A percentile compares a stretch with the other conserved stretches of the same genome.
phyloP scores from a whole-genome alignment of 1,284 basidiomycete genomes.

The Neotropicomus parvogracilis region DNA sequence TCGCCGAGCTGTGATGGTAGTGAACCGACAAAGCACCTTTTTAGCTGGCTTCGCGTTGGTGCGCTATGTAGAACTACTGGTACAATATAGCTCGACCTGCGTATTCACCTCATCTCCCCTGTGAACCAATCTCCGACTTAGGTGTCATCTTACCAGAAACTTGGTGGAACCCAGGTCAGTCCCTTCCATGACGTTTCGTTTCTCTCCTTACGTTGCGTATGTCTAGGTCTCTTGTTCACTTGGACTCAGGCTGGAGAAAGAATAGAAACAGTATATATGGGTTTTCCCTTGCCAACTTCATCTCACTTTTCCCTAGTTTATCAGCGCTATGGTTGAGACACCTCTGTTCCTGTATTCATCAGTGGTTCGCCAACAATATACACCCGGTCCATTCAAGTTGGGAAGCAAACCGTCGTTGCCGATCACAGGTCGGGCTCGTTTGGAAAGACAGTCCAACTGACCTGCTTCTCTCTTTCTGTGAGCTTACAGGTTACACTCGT shows the following conservation, averaged over 20 bases:
- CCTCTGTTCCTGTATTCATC: slow-evolving; percentile 45
- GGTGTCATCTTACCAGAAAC: slow-evolving; percentile 38
- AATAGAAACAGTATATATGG: slow-evolving; percentile 24
- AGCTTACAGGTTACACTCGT: not conserved
- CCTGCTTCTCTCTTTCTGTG: slow-evolving; percentile 11
- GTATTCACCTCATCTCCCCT: slow-evolving; percentile 39
- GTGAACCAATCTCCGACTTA: slow-evolving; percentile 35
- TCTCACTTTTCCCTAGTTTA: slow-evolving; percentile 36
- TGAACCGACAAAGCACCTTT: no score
- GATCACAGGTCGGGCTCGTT: slow-evolving; percentile 39
- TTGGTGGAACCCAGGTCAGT: slow-evolving; percentile 44
- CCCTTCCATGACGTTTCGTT: not conserved
- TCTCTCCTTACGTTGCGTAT: not conserved
- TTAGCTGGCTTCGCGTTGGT: no score
- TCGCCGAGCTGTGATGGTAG: no score
- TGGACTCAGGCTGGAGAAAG: slow-evolving; percentile 41
- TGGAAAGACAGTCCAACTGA: slow-evolving; percentile 38
- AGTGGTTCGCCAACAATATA: slow-evolving; percentile 38
- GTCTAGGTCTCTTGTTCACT: slow-evolving; percentile 25
- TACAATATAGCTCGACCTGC: no score
- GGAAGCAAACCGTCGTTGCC: slow-evolving; percentile 41
- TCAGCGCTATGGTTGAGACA: slow-evolving; percentile 36
- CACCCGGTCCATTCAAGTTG: slow-evolving; percentile 48
- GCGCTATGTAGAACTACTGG: no score
- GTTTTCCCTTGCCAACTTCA: no score